Evolutionary conservation across 2,329 filamentous ascomycete genomes (phyloP).

Genomic region (Botrytis deweyae): DNA sequence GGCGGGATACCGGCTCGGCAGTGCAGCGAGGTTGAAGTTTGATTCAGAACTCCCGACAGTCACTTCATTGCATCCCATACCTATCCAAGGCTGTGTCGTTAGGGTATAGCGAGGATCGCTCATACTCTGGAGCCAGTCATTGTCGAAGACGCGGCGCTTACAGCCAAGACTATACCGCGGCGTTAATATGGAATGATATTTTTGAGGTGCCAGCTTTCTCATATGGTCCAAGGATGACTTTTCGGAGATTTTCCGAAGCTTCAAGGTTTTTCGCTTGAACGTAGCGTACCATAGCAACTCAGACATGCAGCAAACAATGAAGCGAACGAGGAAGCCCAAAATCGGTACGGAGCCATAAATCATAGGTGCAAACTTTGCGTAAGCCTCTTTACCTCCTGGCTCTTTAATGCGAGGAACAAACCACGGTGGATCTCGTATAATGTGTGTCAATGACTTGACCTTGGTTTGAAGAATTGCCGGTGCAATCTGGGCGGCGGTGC

Average conservation of each 20-base stretch:
- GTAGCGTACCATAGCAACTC: neutral
- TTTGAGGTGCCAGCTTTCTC: constrained; percentile 44
- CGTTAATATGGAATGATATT: constrained; percentile 57
- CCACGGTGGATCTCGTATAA: neutral
- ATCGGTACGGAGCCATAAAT: neutral
- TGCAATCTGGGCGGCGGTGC: neutral
- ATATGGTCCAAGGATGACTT: constrained; percentile 36
- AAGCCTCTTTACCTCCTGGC: neutral
- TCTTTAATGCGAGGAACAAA: neutral
- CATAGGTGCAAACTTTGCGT: neutral
- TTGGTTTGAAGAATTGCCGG: neutral
- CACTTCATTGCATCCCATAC: neutral
- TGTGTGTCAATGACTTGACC: neutral
- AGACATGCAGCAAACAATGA: neutral
- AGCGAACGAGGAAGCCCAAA: neutral
- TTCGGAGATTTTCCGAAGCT: neutral
- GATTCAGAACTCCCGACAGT: neutral
- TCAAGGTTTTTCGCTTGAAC: neutral
- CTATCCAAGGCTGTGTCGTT: constrained; percentile 51
- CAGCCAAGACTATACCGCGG: constrained; percentile 57
- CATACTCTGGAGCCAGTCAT: constrained; percentile 50
- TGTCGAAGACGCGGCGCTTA: constrained; percentile 56
- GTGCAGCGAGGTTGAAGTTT: neutral
- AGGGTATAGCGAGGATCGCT: constrained; percentile 51
- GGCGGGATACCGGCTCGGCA: neutral